Percentiles rank a stretch among this genome's conserved stretches.
Conservation (phyloP, 2,329 filamentous ascomycete species). For the Aspergillus quadricinctus region DNA sequence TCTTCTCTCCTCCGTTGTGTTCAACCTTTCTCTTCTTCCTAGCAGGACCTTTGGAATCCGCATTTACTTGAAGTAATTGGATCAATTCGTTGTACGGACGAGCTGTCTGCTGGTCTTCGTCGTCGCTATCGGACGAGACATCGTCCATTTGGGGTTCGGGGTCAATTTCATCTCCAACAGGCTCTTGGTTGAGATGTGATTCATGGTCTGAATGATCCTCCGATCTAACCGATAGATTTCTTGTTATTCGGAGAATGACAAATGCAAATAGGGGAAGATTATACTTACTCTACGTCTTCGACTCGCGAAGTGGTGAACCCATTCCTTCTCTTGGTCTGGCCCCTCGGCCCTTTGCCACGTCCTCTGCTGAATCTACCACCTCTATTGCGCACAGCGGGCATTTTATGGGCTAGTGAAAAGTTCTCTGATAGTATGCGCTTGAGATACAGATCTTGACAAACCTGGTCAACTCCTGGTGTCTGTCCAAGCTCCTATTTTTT, state of each 20-base stretch:
- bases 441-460: neutral
- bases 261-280: neutral
- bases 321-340: conserved; percentile 20
- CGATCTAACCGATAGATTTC: conserved; percentile 17
- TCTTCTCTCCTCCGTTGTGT: conserved; percentile 25
- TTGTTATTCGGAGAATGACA: neutral
- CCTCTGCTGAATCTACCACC: conserved; percentile 25
- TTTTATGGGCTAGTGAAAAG: conserved; percentile 6
- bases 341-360: conserved; percentile 28
- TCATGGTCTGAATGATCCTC: conserved; percentile 26
- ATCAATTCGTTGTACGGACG: conserved; percentile 55
- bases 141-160: conserved; percentile 37
- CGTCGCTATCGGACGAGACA: conserved; percentile 39
- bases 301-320: conserved; percentile 37
- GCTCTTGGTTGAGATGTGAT: conserved; percentile 36
- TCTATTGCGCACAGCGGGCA: conserved; percentile 27
- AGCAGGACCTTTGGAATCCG: conserved; percentile 41
- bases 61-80: conserved; percentile 48
- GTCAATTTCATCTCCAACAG: conserved; percentile 36
- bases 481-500: conserved; percentile 5
- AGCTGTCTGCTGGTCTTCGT: conserved; percentile 37
- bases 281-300: conserved; percentile 35
- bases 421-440: neutral
- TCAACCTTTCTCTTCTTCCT: conserved; percentile 53
- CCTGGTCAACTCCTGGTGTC: neutral